phyloP scores from a whole-genome alignment of 1,284 basidiomycete genomes.

The Neolentinus lepideus region DNA sequence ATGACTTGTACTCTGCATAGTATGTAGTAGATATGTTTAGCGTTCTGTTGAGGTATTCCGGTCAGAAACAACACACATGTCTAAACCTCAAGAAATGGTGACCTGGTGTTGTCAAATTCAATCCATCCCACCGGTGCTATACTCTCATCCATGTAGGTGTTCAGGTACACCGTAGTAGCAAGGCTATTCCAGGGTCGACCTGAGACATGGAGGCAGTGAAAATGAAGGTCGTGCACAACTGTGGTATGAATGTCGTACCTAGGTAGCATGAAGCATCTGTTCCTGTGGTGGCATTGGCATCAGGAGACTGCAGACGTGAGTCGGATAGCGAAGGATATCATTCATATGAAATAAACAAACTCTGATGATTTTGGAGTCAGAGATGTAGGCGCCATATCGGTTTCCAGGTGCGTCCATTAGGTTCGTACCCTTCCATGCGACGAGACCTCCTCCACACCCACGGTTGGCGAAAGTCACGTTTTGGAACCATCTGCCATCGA shows the following conservation, averaged over 20 bases:
- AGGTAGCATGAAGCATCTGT: constrained; percentile 43
- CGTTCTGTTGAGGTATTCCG: constrained; percentile 21
- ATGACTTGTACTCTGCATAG: constrained; percentile 53
- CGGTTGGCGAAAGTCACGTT: constrained; percentile 52
- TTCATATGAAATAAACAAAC: constrained; percentile 22
- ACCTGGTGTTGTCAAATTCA: constrained; percentile 40
- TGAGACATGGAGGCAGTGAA: constrained; percentile 9
- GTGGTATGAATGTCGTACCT: constrained; percentile 21
- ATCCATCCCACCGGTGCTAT: constrained; percentile 45
- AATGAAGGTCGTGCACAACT: not conserved
- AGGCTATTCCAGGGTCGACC: constrained; percentile 61
- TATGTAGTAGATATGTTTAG: constrained; percentile 48
- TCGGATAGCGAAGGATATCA: not conserved
- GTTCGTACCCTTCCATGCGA: constrained; percentile 55
- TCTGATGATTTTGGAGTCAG: constrained; percentile 49
- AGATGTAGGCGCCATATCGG: constrained; percentile 55
- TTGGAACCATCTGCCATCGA: constrained; percentile 46
- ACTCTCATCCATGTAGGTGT: constrained; percentile 54
- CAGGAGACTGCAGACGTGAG: constrained; percentile 43
- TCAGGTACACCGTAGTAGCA: constrained; percentile 45
- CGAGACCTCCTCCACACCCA: constrained; percentile 54
- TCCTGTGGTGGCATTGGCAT: constrained; percentile 42
- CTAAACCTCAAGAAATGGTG: constrained; percentile 2
- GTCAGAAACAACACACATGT: not conserved
- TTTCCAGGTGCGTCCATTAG: constrained; percentile 44